A percentile compares a stretch with the other conserved stretches of the same genome.
These are phyloP conservation scores for Aureobasidium sp. DNA, from an alignment of 2,329 filamentous ascomycete genomes.

Conservation along the genomic window DNA sequence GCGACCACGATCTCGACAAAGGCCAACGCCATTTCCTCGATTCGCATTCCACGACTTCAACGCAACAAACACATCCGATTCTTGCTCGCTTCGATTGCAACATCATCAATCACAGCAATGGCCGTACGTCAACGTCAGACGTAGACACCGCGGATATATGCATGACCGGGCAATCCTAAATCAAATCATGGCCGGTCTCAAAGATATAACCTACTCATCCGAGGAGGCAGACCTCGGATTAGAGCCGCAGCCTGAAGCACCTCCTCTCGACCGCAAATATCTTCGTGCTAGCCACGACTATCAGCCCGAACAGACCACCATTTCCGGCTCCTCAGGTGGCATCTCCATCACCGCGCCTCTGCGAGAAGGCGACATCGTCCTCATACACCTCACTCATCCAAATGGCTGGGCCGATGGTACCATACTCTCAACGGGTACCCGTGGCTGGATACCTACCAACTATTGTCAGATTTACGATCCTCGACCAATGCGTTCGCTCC, in stretches of 20 bases:
- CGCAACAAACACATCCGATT: not conserved
- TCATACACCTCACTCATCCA: conserved; percentile 93
- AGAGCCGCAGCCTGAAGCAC: not conserved
- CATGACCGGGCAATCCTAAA: not conserved
- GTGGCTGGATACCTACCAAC: conserved; percentile 95
- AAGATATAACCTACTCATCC: not conserved
- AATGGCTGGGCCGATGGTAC: conserved; percentile 99
- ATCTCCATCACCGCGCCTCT: conserved; percentile 67
- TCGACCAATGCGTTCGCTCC: conserved; percentile 70
- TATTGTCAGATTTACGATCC: conserved; percentile 96
- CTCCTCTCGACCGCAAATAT: conserved; percentile 80
- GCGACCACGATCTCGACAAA: not conserved
- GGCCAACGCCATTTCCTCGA: not conserved
- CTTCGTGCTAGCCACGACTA: conserved; percentile 91
- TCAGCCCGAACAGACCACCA: conserved; percentile 64
- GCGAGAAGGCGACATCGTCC: conserved; percentile 80
- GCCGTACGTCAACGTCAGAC: not conserved
- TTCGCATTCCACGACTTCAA: not conserved
- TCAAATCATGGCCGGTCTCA: not conserved
- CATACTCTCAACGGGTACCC: conserved; percentile 69
- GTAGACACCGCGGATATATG: not conserved
- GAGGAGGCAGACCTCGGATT: not conserved
- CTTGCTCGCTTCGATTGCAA: not conserved
- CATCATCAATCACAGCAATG: not conserved
- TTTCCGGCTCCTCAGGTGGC: conserved; percentile 61